phyloP scores from a whole-genome alignment of 2,329 filamentous ascomycete genomes.

The Alternaria sp. region DNA sequence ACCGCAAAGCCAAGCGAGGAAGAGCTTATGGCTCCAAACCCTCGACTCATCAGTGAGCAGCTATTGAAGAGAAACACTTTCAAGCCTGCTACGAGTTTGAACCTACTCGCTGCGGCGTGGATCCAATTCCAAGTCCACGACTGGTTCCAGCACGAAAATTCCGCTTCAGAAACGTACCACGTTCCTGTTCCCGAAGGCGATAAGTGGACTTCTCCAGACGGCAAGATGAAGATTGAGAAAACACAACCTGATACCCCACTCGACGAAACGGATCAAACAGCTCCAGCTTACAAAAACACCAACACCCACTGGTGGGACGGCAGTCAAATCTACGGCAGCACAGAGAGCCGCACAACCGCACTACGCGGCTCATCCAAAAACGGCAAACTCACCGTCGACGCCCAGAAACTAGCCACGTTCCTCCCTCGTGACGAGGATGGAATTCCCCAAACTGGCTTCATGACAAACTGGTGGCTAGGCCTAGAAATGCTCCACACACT shows the following conservation, averaged over 20 bases:
- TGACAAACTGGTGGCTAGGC: slow-evolving; percentile 59
- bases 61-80: slow-evolving; percentile 57
- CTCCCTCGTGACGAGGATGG: slow-evolving; percentile 53
- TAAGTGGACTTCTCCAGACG: slow-evolving; percentile 41
- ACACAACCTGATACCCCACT: slow-evolving; percentile 50
- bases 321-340: slow-evolving; percentile 58
- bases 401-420: slow-evolving; percentile 48
- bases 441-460: slow-evolving; percentile 55
- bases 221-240: slow-evolving; percentile 50
- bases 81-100: slow-evolving; percentile 57
- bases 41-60: slow-evolving; percentile 54
- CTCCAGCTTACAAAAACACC: slow-evolving; percentile 54
- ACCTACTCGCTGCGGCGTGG: slow-evolving; percentile 59
- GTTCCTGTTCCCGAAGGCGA: slow-evolving; percentile 51
- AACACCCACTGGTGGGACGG: slow-evolving; percentile 60
- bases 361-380: slow-evolving; percentile 50
- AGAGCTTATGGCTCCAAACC: slow-evolving; percentile 57
- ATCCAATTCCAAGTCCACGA: slow-evolving; percentile 54
- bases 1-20: slow-evolving; percentile 53
- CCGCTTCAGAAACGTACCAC: slow-evolving; percentile 36
- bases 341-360: slow-evolving; percentile 48
- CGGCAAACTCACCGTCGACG: slow-evolving; percentile 53
- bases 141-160: slow-evolving; percentile 34
- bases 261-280: slow-evolving; percentile 20
- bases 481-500: slow-evolving; percentile 59